These are phyloP conservation scores for Lentinula aciculospora DNA, from an alignment of 768 basidiomycete genomes.

Conservation along the genomic window DNA sequence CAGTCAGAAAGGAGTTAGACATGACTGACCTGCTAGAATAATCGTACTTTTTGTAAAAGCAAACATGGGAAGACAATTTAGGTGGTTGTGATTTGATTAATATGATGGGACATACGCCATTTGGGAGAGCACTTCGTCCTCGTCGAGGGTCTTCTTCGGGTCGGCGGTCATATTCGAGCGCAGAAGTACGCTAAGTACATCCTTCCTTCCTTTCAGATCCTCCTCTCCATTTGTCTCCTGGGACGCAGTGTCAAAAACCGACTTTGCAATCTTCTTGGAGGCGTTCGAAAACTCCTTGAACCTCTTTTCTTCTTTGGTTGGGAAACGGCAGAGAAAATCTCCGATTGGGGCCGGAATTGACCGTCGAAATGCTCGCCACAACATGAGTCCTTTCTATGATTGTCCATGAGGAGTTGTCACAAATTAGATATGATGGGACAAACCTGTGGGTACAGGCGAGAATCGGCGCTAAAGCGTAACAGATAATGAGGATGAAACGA, in stretches of 20 bases:
- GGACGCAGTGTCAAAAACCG: neutral
- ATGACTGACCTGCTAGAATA: constrained; percentile 34
- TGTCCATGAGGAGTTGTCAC: neutral
- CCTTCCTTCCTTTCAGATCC: neutral
- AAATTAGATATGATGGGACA: neutral
- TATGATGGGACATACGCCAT: constrained; percentile 24
- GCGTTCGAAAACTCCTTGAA: neutral
- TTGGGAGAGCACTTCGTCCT: constrained; percentile 44
- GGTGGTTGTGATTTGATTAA: neutral
- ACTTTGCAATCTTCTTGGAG: neutral
- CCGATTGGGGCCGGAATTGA: neutral
- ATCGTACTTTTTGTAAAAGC: constrained; percentile 24
- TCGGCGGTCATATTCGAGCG: constrained; percentile 50
- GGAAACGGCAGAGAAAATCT: neutral
- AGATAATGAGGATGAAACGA: neutral
- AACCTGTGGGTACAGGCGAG: neutral
- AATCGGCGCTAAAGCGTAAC: neutral
- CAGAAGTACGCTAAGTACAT: constrained; percentile 19
- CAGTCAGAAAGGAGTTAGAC: neutral
- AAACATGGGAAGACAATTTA: no score
- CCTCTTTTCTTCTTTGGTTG: neutral
- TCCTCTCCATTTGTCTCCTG: neutral
- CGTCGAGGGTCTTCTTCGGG: constrained; percentile 33
- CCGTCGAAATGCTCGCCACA: neutral
- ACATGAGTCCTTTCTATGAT: neutral